phyloP scores from a whole-genome alignment of 2,329 filamentous ascomycete species.

The Talaromyces sp. region DNA sequence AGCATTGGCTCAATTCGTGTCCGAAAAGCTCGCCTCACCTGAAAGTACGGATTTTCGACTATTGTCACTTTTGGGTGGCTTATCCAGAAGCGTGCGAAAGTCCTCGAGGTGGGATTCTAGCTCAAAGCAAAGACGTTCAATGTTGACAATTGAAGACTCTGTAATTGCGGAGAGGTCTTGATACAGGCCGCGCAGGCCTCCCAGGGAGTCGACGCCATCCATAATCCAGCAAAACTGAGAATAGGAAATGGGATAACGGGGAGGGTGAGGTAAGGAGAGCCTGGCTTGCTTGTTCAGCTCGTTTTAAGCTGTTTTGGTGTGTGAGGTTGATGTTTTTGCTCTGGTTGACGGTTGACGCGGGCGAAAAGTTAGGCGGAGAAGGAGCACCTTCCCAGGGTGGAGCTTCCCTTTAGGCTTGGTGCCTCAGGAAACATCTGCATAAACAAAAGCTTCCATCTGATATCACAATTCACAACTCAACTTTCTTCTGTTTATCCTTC shows the following conservation, averaged over 20 bases:
- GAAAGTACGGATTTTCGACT: slow-evolving; percentile 67
- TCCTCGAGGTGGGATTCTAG: slow-evolving; percentile 63
- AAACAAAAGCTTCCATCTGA: not conserved
- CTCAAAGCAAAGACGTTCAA: slow-evolving; percentile 62
- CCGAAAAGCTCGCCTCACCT: slow-evolving; percentile 45
- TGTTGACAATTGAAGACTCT: slow-evolving; percentile 63
- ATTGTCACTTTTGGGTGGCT: slow-evolving; percentile 65
- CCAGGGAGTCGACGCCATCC: slow-evolving; percentile 68
- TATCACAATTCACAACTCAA: not conserved
- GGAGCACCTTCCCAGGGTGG: slow-evolving; percentile 10
- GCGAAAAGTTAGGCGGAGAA: slow-evolving; percentile 27
- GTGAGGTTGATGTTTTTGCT: not conserved
- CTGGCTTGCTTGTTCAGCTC: slow-evolving; percentile 19
- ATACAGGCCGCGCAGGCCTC: slow-evolving; percentile 76
- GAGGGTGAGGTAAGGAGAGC: slow-evolving; percentile 24
- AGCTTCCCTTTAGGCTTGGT: slow-evolving; percentile 1
- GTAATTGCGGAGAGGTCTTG: slow-evolving; percentile 74
- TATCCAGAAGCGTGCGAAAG: slow-evolving; percentile 68
- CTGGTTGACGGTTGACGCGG: slow-evolving; percentile 19
- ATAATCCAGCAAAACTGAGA: slow-evolving; percentile 43
- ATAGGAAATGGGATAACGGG: slow-evolving; percentile 14
- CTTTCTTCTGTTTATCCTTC: not conserved
- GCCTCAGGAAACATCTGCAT: not conserved
- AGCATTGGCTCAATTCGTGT: not conserved
- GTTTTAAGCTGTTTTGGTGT: not conserved